Conservation (phyloP, 768 basidiomycete genomes). For the Phylloporus rhodoxanthus region DNA sequence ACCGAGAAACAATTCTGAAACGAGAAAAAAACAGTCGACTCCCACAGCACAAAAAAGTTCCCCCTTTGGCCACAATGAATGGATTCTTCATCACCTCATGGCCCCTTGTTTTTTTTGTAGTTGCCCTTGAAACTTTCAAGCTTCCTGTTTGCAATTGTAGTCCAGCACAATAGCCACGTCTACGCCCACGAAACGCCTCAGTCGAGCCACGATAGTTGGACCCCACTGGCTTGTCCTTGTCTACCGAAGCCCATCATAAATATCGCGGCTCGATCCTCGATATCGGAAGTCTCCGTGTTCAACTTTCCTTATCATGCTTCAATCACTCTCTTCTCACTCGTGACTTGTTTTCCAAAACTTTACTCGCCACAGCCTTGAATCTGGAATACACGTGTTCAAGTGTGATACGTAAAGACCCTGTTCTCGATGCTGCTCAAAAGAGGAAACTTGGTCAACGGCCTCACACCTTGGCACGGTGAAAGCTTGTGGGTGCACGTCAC, state of each 20-base stretch:
- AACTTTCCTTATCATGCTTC: neutral
- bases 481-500: neutral
- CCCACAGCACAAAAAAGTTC: slow-evolving; percentile 10
- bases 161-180: slow-evolving; percentile 12
- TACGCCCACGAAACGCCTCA: slow-evolving; percentile 2
- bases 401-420: neutral
- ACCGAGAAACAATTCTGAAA: slow-evolving; percentile 18
- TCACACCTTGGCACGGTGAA: neutral
- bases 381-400: neutral
- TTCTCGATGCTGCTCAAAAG: slow-evolving; percentile 5
- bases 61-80: slow-evolving; percentile 19
- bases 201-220: slow-evolving; percentile 2
- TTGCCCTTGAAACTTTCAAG: neutral
- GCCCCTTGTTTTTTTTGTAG: slow-evolving; percentile 7
- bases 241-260: neutral
- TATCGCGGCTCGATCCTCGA: slow-evolving; percentile 18
- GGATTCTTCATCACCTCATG: slow-evolving; percentile 6
- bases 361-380: neutral
- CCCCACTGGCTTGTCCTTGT: neutral
- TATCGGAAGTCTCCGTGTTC: slow-evolving; percentile 7
- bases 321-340: slow-evolving; percentile 3
- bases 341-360: neutral
- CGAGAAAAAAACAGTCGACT: neutral
- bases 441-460: neutral
- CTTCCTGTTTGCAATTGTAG: slow-evolving; percentile 12